Conservation (phyloP, 1,139 yeast species). For the Yamadazyma spencermartinsiae region DNA sequence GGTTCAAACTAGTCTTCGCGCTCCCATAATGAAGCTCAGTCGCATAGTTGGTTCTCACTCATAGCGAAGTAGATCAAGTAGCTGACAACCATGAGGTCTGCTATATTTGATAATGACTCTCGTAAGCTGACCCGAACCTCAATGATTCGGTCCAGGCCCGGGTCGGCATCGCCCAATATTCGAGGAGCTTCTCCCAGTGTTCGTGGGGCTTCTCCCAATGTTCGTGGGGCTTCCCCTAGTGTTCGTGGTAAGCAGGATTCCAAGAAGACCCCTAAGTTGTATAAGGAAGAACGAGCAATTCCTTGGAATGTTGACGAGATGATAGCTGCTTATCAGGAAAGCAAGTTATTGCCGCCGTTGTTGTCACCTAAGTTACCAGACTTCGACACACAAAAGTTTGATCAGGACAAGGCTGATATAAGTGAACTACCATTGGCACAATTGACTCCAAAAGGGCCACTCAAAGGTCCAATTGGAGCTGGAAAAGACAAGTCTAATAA, state of each 20-base stretch:
- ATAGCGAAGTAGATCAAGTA: not conserved
- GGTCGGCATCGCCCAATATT: too few relatives aligned
- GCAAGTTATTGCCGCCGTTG: conserved; percentile 39
- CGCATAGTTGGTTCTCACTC: not conserved
- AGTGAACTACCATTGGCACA: conserved; percentile 1
- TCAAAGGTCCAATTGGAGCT: too few relatives aligned
- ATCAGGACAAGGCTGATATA: conserved; percentile 4
- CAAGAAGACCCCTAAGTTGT: not conserved
- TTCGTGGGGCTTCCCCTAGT: not conserved
- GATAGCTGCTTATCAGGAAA: conserved; percentile 34
- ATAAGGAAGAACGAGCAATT: conserved; percentile 5
- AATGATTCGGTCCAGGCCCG: conserved; percentile 1
- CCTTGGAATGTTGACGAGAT: conserved; percentile 47
- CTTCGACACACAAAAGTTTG: conserved; percentile 3
- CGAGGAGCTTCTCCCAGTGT: conserved; percentile 5
- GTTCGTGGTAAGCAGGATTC: not conserved
- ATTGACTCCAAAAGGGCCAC: conserved; percentile 1
- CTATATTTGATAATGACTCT: conserved; percentile 32
- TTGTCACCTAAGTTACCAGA: conserved; percentile 45
- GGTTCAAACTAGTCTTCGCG: not conserved
- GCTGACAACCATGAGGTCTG: conserved; percentile 31
- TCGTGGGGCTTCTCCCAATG: conserved; percentile 5
- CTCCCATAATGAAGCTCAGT: too few relatives aligned
- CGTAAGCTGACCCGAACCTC: not conserved
- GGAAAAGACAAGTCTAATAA: conserved; percentile 1